Conservation (phyloP, 148 eudicot genomes). For the Nepenthes mirabilis region DNA sequence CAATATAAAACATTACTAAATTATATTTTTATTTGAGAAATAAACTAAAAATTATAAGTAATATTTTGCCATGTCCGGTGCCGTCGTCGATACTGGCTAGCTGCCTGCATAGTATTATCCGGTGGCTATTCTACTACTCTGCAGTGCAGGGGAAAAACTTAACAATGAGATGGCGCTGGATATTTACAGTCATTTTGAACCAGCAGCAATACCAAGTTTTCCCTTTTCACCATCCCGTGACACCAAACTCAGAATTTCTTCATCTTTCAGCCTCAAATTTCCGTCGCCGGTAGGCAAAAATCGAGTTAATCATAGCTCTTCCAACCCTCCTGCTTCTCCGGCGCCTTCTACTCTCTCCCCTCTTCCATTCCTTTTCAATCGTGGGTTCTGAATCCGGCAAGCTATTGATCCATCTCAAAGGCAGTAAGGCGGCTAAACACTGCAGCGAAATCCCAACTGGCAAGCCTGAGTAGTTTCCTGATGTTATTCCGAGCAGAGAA, state of each 20-base stretch:
- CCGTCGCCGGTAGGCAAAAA: conserved; percentile 32
- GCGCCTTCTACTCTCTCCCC: conserved; percentile 36
- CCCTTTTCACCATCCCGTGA: too few species aligned
- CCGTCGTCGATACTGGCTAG: too few species aligned
- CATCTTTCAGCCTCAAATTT: conserved; percentile 30
- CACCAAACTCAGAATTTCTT: background rate
- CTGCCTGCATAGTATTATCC: too few species aligned
- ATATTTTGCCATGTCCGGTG: too few species aligned
- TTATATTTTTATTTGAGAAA: too few species aligned
- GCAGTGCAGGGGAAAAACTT: too few species aligned
- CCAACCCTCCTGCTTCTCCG: conserved; percentile 46
- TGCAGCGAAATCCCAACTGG: conserved; percentile 61
- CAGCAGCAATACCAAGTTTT: too few species aligned
- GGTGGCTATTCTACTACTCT: too few species aligned
- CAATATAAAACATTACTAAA: too few species aligned
- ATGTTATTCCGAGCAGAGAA: conserved; percentile 50
- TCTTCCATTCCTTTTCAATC: conserved; percentile 31
- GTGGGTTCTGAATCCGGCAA: conserved; percentile 25
- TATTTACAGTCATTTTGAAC: too few species aligned
- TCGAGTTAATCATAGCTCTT: conserved; percentile 27
- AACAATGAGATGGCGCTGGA: too few species aligned
- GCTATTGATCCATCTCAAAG: conserved; percentile 46
- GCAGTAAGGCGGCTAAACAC: conserved; percentile 59
- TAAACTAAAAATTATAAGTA: too few species aligned
- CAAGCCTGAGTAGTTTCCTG: conserved; percentile 46